phyloP scores from a whole-genome alignment of 2,329 filamentous ascomycete species.

The Didymella exigua region DNA sequence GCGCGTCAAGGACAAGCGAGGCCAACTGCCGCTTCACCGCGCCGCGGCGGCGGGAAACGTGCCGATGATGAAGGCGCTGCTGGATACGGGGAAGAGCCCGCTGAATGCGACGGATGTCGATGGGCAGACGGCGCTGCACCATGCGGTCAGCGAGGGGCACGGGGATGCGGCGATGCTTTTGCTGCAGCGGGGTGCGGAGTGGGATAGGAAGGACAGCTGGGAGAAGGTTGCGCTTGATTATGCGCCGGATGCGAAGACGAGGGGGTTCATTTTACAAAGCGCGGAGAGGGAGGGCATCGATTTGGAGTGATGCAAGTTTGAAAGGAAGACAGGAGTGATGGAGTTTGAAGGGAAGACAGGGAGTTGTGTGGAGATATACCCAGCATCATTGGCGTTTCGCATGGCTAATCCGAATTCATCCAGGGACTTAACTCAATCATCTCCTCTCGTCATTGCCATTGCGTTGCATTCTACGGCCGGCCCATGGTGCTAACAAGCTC shows the following conservation, averaged over 20 bases:
- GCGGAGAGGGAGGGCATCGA: constrained; percentile 87
- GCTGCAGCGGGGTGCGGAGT: constrained; percentile 83
- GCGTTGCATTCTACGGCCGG: background rate
- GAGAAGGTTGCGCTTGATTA: constrained; percentile 77
- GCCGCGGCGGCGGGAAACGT: constrained; percentile 87
- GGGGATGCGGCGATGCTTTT: constrained; percentile 83
- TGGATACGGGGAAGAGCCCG: constrained; percentile 79
- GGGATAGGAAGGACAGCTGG: constrained; percentile 74
- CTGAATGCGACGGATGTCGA: constrained; percentile 81
- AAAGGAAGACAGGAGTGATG: no score
- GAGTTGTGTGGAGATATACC: constrained; percentile 5
- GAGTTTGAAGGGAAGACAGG: background rate
- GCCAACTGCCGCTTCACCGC: constrained; percentile 89
- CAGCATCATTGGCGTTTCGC: constrained; percentile 13
- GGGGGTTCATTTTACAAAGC: constrained; percentile 74
- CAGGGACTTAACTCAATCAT: background rate
- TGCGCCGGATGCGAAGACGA: constrained; percentile 84
- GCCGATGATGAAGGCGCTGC: constrained; percentile 81
- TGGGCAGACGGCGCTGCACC: constrained; percentile 88
- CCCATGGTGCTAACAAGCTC: constrained; percentile 82
- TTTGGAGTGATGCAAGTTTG: constrained; percentile 42
- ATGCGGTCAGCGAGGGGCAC: constrained; percentile 75
- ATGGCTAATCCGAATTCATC: background rate
- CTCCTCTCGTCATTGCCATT: background rate
- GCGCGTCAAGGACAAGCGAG: constrained; percentile 79